These are phyloP conservation scores for Cryphonectria naterciae DNA, from an alignment of 2,329 filamentous ascomycete species.

Conservation along the genomic window DNA sequence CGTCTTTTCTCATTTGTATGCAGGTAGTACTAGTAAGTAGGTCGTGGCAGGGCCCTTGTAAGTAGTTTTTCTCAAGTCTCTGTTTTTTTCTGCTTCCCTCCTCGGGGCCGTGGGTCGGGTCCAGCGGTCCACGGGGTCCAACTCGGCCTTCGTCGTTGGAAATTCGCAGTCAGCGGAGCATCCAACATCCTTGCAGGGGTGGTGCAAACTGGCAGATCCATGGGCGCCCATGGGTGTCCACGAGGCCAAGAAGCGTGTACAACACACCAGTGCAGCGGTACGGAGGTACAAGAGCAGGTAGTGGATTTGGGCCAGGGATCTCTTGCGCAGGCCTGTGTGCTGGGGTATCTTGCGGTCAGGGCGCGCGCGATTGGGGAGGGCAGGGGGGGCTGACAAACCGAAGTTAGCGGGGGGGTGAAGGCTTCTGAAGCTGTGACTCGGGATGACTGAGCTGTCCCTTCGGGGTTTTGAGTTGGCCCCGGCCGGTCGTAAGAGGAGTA, in stretches of 20 bases:
- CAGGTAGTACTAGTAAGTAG: slow-evolving; percentile 5
- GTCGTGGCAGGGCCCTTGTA: neutral
- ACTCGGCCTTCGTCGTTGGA: slow-evolving; percentile 28
- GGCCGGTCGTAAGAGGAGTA: slow-evolving; percentile 26
- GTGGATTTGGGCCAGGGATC: neutral
- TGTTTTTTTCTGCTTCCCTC: neutral
- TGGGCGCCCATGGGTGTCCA: slow-evolving; percentile 3
- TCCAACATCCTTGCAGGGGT: slow-evolving; percentile 10
- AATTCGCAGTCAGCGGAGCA: slow-evolving; percentile 29
- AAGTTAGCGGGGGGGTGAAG: slow-evolving; percentile 6
- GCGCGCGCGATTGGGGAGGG: slow-evolving; percentile 2
- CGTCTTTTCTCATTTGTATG: slow-evolving; percentile 21
- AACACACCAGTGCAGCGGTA: neutral
- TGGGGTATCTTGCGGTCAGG: slow-evolving; percentile 16
- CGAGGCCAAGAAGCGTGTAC: neutral
- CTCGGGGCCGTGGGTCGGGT: slow-evolving; percentile 27
- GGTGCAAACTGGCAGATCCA: slow-evolving; percentile 9
- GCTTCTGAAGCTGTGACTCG: slow-evolving; percentile 7
- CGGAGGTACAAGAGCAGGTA: slow-evolving; percentile 6
- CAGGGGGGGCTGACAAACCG: slow-evolving; percentile 25
- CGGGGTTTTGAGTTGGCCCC: slow-evolving; percentile 29
- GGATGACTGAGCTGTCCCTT: slow-evolving; percentile 1
- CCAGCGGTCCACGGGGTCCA: slow-evolving; percentile 26
- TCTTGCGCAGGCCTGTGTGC: neutral
- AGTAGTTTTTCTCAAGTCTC: neutral